Evolutionary conservation across 2,329 filamentous ascomycete species (phyloP), one percentile per base, ranked within the genome.

Genomic region (Aspergillus terreus): DNA sequence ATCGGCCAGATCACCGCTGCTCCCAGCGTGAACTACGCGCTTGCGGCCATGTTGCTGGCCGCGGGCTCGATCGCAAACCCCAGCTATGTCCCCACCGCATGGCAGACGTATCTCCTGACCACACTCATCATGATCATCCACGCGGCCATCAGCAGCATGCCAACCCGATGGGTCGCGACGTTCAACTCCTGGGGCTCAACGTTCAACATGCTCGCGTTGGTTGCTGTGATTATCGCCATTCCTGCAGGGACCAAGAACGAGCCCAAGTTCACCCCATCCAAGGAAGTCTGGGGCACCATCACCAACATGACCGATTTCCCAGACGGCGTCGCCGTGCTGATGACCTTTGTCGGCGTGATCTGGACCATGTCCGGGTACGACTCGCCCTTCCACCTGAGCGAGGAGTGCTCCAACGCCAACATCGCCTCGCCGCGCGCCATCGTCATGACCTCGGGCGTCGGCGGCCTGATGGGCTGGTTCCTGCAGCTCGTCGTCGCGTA

Each of bases 401-500:
- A 90, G 63, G 86, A 90, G 68, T 90, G 86, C 68, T 84, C 82
- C 53, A 90, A 90, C 59, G 86, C 87, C 25, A 83, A 81, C 58
- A 71, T 89, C 43, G 86, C 87, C 27, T 81, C 84, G 9, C 86
- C 86, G 0, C 81, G 86, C 11, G 86, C 86, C 6, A 90, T 90
- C 47, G 81, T 88, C 35, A 74, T 89, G 63, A 90, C 87, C 0
- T 83, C 83, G 1, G 80, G 73, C 1, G 75, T 85, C 2, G 87
- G 87, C 5, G 86, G 86, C 1, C 55, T 85, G 2, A 77, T 87
- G 55, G 87, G 87, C 43, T 90, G 86, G 82, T 82, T 87, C 58
- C 70, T 90, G n/a, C 86, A 89, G 64, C 75, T 88, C 9, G 83
- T 88, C 0, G 84, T 88, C 44, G 85, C 85, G 11, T 89, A 89